Evolutionary conservation across 306 rosid genomes (phyloP).

Genomic region (Dryas alaskensis): DNA sequence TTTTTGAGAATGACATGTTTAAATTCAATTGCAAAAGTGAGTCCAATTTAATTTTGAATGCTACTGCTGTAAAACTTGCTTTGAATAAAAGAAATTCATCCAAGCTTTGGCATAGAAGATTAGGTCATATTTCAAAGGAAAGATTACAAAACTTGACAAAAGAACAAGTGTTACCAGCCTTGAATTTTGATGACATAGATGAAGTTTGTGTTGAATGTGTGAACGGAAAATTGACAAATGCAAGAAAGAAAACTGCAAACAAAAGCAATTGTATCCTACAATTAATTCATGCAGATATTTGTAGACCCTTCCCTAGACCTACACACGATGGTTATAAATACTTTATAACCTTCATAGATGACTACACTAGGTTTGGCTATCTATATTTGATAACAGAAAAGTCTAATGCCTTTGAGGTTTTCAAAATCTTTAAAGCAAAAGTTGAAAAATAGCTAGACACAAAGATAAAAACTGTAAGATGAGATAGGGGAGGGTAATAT

Average conservation of each 20-base stretch:
- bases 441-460: background rate
- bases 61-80: too few species aligned
- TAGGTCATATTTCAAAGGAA: background rate
- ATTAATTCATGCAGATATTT: background rate
- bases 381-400: background rate
- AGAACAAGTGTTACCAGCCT: background rate
- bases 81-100: background rate
- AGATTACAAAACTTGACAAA: background rate
- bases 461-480: background rate
- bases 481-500: background rate
- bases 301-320: background rate
- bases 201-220: background rate
- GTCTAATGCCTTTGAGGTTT: background rate
- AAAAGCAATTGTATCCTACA: background rate
- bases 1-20: too few species aligned
- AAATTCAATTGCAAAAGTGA: too few species aligned
- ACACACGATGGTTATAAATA: background rate
- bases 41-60: too few species aligned
- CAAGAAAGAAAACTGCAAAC: background rate
- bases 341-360: constrained; percentile 11
- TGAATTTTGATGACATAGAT: background rate
- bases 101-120: background rate
- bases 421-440: constrained; percentile 16
- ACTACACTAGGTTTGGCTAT: background rate
- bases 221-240: background rate